Percentiles rank a stretch among this genome's conserved stretches.
Evolutionary conservation across 1,284 basidiomycete genomes (phyloP).

Genomic region (Microbotryomycetes sp.): DNA sequence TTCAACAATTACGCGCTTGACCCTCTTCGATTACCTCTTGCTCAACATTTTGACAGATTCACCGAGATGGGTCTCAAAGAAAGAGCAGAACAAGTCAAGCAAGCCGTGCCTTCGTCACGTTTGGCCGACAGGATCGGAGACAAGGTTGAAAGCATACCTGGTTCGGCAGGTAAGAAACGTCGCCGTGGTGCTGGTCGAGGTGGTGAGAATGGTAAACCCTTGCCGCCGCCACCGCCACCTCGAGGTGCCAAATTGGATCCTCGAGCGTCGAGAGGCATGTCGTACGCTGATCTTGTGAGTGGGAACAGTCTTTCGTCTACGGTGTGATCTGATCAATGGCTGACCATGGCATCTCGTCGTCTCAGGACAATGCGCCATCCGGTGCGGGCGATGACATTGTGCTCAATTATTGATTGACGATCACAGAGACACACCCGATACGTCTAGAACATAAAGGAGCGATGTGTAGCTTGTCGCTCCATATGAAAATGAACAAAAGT

Average conservation of each 20-base stretch:
- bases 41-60: constrained; percentile 9
- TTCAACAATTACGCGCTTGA: constrained; percentile 92
- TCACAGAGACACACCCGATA: neutral
- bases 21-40: constrained; percentile 66
- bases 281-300: constrained; percentile 30
- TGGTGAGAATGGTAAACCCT: neutral
- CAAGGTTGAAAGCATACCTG: neutral
- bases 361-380: constrained; percentile 16
- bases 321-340: too few relatives aligned
- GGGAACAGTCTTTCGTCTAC: too few relatives aligned
- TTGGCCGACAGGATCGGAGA: neutral
- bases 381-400: constrained; percentile 8
- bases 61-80: neutral
- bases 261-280: constrained; percentile 18
- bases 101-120: too few relatives aligned
- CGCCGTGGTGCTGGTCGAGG: neutral
- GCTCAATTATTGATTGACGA: constrained; percentile 15
- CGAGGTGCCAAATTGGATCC: constrained; percentile 24
- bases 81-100: neutral
- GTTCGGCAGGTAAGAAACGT: neutral
- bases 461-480: too few relatives aligned
- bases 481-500: neutral
- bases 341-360: too few relatives aligned
- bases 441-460: neutral
- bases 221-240: constrained; percentile 26